Percentiles rank a stretch among this genome's conserved stretches.
phyloP scores from a whole-genome alignment of 441 rosid genomes.

The Erodium texanum region DNA sequence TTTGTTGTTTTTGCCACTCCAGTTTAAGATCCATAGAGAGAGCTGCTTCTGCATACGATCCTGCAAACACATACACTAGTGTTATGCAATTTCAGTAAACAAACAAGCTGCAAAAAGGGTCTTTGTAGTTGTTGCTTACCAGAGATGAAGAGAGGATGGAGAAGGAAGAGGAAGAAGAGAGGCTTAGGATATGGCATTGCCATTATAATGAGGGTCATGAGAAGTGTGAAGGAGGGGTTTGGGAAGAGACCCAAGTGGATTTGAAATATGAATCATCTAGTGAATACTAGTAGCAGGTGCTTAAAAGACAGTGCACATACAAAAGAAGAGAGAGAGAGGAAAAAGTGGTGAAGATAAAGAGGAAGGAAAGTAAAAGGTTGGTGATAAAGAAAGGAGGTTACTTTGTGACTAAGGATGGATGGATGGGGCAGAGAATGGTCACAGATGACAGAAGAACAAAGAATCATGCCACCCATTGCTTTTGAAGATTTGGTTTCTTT shows the following conservation, averaged over 20 bases:
- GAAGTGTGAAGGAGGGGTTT: constrained; percentile 16
- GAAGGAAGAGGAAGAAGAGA: constrained; percentile 40
- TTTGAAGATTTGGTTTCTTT: too few species aligned
- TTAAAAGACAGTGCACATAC: constrained; percentile 13
- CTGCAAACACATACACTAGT: constrained; percentile 23
- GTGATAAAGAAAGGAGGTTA: constrained; percentile 35
- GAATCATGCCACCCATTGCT: too few species aligned
- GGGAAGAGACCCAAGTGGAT: constrained; percentile 23
- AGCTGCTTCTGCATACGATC: constrained; percentile 19
- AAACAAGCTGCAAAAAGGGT: neutral
- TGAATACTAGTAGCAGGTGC: too few species aligned
- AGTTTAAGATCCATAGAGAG: too few species aligned
- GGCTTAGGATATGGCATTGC: constrained; percentile 24
- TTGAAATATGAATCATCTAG: constrained; percentile 17
- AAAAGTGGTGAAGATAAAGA: constrained; percentile 14
- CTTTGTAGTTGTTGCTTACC: constrained; percentile 26
- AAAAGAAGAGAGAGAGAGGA: constrained; percentile 1
- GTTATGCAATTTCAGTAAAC: neutral
- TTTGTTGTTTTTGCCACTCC: too few species aligned
- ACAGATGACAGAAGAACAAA: too few species aligned
- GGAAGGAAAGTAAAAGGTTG: constrained; percentile 27
- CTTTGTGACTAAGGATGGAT: constrained; percentile 62
- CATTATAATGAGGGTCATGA: constrained; percentile 30
- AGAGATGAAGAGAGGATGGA: constrained; percentile 37
- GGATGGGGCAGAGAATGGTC: too few species aligned